Base-by-base conservation (phyloP, 257 asterid genomes). In the Solanum megistacrolobum region DNA sequence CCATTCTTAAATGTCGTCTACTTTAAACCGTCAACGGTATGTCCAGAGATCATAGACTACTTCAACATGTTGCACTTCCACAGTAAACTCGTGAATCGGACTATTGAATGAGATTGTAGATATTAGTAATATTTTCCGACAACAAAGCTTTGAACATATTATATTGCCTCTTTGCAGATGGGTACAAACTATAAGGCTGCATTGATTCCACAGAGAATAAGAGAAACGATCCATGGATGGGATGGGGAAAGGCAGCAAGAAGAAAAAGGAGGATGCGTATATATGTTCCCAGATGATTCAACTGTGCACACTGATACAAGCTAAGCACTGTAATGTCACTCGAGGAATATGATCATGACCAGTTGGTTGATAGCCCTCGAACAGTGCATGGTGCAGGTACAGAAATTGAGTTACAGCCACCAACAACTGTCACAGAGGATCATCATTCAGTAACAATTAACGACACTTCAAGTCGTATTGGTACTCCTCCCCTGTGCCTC, bases 181-280 rank as follows among this genome's bases (percentile, higher is more conserved):
- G 99, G 99, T 88, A 95, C 99, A 73, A 93, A 96, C 94, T 96
- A 93, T 91, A 96, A 96, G 88, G 98, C 98, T 3, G 98, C 98
- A 73, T 84, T 96, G 84, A 94, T 96, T 69, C 99, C 99, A 25
- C 90, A 91, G 72, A 88, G 94, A 52, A 92, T 96, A 68, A 93
- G 99, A 12, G 98, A 96, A 74, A 95, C 98, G 5, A 96, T 96
- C 87, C 98, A 96, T 27, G 98, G 99, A 29, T 95, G 99, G 98
- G 99, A 29, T 95, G 99, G 99, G 94, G 95, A 20, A 94, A 93
- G 93, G 98, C 93, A 69, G 96, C 96, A 48, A 93, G 96, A 88
- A 94, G 98, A 86, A 92, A 92, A 91, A 92, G 98, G 87, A 92
- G 94, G 90, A 14, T 87, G 62, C 98, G 95, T 74, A 74, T 72